Conservation (phyloP, 352 stramenopile genomes). For the Globisporangium ultimum region DNA sequence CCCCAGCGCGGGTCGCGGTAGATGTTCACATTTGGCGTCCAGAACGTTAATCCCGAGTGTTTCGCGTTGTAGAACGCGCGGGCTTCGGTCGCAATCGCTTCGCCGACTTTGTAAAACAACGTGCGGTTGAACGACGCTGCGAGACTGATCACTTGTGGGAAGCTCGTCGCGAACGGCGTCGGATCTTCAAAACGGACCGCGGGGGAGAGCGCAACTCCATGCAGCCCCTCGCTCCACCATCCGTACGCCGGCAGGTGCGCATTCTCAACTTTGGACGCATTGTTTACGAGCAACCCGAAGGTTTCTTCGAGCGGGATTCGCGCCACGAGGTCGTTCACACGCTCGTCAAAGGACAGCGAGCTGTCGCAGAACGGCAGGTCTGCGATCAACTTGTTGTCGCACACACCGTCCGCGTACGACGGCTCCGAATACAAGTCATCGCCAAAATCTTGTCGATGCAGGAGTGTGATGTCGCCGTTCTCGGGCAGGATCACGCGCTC, state of each 20-base stretch:
- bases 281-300: slow-evolving; percentile 65
- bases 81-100: slow-evolving; percentile 81
- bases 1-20: slow-evolving; percentile 91
- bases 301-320: slow-evolving; percentile 68
- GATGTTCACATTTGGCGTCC: slow-evolving; percentile 94
- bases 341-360: slow-evolving; percentile 37
- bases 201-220: slow-evolving; percentile 76
- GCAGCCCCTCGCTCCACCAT: slow-evolving; percentile 90
- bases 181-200: slow-evolving; percentile 51
- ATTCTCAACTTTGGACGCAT: slow-evolving; percentile 25
- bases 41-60: slow-evolving; percentile 86
- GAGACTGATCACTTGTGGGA: slow-evolving; percentile 81
- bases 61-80: slow-evolving; percentile 75
- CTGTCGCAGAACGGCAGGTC: slow-evolving; percentile 69
- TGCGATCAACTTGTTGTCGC: slow-evolving; percentile 37
- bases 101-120: slow-evolving; percentile 74
- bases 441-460: not conserved
- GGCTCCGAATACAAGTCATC: not conserved
- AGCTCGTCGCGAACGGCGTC: slow-evolving; percentile 80
- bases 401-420: slow-evolving; percentile 47
- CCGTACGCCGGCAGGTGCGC: slow-evolving; percentile 64
- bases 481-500: not conserved
- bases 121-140: slow-evolving; percentile 85
- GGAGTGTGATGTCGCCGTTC: not conserved
- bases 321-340: slow-evolving; percentile 65